Evolutionary conservation across 176 grass and related monocot genomes (phyloP).

Genomic region (Musa itinerans): DNA sequence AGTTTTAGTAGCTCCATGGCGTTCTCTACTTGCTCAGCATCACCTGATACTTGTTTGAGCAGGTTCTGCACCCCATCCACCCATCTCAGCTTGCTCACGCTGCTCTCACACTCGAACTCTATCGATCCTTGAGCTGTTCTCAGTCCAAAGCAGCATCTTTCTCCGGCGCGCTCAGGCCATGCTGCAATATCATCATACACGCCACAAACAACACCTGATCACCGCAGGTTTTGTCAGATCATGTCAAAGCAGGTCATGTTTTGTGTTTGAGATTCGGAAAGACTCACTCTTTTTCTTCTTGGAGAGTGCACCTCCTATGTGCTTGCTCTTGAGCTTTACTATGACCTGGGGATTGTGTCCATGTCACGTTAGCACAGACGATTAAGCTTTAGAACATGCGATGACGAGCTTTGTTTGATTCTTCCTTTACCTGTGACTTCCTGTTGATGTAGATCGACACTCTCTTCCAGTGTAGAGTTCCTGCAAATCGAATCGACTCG

Average conservation of each 20-base stretch:
- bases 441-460: conserved; percentile 85
- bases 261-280: background rate
- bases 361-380: background rate
- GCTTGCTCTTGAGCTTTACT: conserved; percentile 91
- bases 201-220: conserved; percentile 74
- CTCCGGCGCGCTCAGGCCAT: conserved; percentile 50
- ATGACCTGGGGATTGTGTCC: conserved; percentile 48
- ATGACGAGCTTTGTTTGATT: background rate
- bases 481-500: conserved; percentile 41
- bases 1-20: conserved; percentile 40
- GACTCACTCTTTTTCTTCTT: conserved; percentile 92
- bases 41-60: conserved; percentile 45
- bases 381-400: background rate
- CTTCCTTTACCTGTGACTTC: conserved; percentile 55
- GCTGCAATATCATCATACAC: conserved; percentile 65
- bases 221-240: background rate
- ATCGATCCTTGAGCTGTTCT: conserved; percentile 72
- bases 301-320: conserved; percentile 77
- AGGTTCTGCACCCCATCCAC: conserved; percentile 79
- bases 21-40: conserved; percentile 30
- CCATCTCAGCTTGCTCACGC: conserved; percentile 62
- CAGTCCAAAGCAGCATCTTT: conserved; percentile 58
- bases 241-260: background rate
- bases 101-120: conserved; percentile 71
- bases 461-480: conserved; percentile 50